Conservation (phyloP, 345 rosid genomes). For the Melastoma malabathricum region DNA sequence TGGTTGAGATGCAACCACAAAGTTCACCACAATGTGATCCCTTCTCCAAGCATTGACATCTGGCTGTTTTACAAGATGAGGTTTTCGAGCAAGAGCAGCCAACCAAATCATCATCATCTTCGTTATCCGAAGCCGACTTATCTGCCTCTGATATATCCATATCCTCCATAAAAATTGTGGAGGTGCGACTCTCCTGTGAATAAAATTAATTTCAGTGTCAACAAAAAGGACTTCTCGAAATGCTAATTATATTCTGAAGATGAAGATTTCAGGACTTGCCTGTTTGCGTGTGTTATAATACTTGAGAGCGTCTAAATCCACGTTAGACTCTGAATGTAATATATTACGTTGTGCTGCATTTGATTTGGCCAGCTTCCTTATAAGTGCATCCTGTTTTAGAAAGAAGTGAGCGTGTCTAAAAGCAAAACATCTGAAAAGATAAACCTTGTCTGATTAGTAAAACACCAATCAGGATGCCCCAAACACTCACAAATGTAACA, state of each 20-base stretch:
- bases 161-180: conserved; percentile 43
- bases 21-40: conserved; percentile 52
- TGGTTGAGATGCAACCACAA: conserved; percentile 47
- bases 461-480: no score
- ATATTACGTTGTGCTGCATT: not conserved
- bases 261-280: conserved; percentile 14
- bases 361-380: conserved; percentile 22
- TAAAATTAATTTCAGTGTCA: not conserved
- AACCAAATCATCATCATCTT: conserved; percentile 36
- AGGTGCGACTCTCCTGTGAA: conserved; percentile 34
- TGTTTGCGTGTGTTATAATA: conserved; percentile 38
- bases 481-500: no score
- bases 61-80: conserved; percentile 64
- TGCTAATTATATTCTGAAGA: not conserved
- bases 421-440: not conserved
- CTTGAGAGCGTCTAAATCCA: no score
- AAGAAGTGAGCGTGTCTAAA: not conserved
- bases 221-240: not conserved
- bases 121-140: conserved; percentile 11
- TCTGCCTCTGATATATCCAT: conserved; percentile 87
- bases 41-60: conserved; percentile 63
- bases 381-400: conserved; percentile 22
- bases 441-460: no score
- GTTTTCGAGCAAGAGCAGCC: conserved; percentile 60
- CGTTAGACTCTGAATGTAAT: no score